A percentile compares a stretch with the other conserved stretches of the same genome.
Conservation (phyloP, 202 grass and related monocot species). For the Miscanthus sacchariflorus region DNA sequence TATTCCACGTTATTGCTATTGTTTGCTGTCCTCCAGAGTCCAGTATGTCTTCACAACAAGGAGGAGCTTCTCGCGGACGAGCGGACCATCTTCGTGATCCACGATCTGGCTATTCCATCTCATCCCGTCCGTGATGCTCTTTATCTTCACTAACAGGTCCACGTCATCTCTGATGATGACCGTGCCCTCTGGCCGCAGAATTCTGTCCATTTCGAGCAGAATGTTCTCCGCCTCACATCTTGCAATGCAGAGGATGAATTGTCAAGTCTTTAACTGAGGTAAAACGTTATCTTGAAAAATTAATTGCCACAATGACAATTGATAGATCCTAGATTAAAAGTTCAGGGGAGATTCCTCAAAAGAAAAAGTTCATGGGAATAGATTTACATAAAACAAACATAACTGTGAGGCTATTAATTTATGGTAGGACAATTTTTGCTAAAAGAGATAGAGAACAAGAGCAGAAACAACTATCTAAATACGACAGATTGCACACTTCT, state of each 20-base stretch:
- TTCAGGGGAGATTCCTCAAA: too few species aligned
- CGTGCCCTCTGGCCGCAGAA: constrained; percentile 82
- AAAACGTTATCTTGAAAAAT: neutral
- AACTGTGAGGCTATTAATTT: neutral
- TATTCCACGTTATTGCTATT: constrained; percentile 47
- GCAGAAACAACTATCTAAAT: neutral
- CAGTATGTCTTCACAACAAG: constrained; percentile 95
- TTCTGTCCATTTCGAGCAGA: constrained; percentile 90
- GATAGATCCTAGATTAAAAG: neutral
- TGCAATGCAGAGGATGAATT: constrained; percentile 31
- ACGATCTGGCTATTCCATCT: constrained; percentile 93
- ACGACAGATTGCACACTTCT: neutral
- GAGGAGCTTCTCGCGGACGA: constrained; percentile 89
- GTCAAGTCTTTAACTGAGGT: constrained; percentile 15
- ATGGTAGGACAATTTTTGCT: neutral
- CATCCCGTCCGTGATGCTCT: constrained; percentile 83
- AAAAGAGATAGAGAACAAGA: neutral
- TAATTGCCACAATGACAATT: neutral
- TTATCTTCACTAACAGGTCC: constrained; percentile 85
- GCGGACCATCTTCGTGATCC: constrained; percentile 93
- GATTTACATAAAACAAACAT: too few species aligned
- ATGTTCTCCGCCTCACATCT: constrained; percentile 89
- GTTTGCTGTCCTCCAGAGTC: constrained; percentile 61
- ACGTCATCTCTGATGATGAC: constrained; percentile 93
- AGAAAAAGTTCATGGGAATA: too few species aligned